A percentile compares a stretch with the other conserved stretches of the same genome.
Conservation (phyloP, 2,329 filamentous ascomycete genomes). For the Cryphonectria parasitica region DNA sequence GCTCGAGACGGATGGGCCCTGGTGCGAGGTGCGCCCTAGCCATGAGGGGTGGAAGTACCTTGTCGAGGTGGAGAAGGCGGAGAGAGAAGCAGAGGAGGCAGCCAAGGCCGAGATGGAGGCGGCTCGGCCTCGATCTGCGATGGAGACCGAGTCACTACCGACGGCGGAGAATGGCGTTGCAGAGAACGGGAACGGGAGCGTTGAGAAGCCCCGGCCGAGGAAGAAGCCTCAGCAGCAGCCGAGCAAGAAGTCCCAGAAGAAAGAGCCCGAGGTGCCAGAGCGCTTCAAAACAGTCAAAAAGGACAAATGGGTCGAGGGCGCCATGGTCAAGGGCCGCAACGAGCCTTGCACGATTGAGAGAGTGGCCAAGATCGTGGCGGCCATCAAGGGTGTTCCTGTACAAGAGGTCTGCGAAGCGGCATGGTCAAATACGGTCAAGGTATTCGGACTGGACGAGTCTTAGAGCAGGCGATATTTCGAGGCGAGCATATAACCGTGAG, state of each 20-base stretch:
- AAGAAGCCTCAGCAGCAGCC: conserved; percentile 37
- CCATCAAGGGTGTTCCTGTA: conserved; percentile 77
- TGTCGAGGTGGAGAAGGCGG: conserved; percentile 45
- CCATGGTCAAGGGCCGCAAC: conserved; percentile 93
- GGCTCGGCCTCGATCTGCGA: conserved; percentile 12
- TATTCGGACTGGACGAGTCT: conserved; percentile 70
- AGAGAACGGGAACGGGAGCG: conserved; percentile 25
- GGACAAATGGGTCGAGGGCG: conserved; percentile 87
- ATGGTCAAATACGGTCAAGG: conserved; percentile 78
- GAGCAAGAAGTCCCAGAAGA: conserved; percentile 57
- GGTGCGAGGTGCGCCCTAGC: conserved; percentile 90
- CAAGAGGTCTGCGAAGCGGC: conserved; percentile 86
- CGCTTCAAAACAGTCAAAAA: conserved; percentile 89
- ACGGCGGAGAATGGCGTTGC: conserved; percentile 1
- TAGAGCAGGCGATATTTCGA: conserved; percentile 24
- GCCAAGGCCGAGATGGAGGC: conserved; percentile 24
- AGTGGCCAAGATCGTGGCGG: conserved; percentile 87
- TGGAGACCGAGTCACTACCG: background rate
- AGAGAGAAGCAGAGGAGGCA: conserved; percentile 33
- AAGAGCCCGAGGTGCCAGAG: conserved; percentile 68
- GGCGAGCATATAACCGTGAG: conserved; percentile 29
- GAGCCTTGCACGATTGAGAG: conserved; percentile 86
- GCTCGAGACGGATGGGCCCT: conserved; percentile 96
- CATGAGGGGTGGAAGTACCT: conserved; percentile 82
- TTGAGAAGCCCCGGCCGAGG: conserved; percentile 18